Percentiles rank a stretch among this genome's conserved stretches.
Conservation (phyloP, 371 early-diverging fungal genomes). For the Coemansia sp. region DNA sequence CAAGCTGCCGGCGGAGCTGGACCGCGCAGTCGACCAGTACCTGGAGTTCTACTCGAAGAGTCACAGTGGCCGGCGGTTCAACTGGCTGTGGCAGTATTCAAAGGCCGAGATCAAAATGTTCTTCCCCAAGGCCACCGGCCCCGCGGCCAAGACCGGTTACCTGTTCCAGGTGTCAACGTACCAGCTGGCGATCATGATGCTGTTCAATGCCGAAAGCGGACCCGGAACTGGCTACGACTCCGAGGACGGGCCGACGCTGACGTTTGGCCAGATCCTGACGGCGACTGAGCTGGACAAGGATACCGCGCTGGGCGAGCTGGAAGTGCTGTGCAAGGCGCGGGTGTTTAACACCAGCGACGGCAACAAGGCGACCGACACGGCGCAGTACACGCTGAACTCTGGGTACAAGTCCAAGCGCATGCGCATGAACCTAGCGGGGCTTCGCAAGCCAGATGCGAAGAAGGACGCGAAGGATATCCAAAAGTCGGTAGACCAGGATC, state of each 20-base stretch:
- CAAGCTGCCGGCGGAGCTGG: slow-evolving; percentile 80
- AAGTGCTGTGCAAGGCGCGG: slow-evolving; percentile 79
- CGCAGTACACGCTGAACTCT: slow-evolving; percentile 71
- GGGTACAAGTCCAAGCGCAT: slow-evolving; percentile 89
- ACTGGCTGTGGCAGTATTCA: slow-evolving; percentile 89
- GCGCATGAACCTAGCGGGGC: slow-evolving; percentile 79
- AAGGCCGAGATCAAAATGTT: slow-evolving; percentile 87
- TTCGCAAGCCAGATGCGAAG: slow-evolving; percentile 83
- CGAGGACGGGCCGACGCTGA: slow-evolving; percentile 34
- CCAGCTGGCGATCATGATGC: slow-evolving; percentile 87
- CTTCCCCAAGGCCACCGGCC: slow-evolving; percentile 61
- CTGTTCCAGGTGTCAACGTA: slow-evolving; percentile 69
- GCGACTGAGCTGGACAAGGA: slow-evolving; percentile 72
- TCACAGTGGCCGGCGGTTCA: slow-evolving; percentile 82
- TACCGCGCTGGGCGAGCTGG: slow-evolving; percentile 67
- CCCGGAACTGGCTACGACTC: slow-evolving; percentile 46
- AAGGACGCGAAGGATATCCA: slow-evolving; percentile 85
- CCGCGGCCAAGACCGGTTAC: slow-evolving; percentile 46
- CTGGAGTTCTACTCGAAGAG: slow-evolving; percentile 79
- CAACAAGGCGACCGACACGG: slow-evolving; percentile 15
- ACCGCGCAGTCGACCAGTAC: slow-evolving; percentile 77
- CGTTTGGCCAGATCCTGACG: slow-evolving; percentile 23
- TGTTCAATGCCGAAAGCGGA: slow-evolving; percentile 58
- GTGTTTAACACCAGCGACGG: slow-evolving; percentile 57
- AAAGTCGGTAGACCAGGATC: slow-evolving; percentile 84